Evolutionary conservation across 1,284 basidiomycete genomes (phyloP).

Genomic region (Ustilago xerochloae): DNA sequence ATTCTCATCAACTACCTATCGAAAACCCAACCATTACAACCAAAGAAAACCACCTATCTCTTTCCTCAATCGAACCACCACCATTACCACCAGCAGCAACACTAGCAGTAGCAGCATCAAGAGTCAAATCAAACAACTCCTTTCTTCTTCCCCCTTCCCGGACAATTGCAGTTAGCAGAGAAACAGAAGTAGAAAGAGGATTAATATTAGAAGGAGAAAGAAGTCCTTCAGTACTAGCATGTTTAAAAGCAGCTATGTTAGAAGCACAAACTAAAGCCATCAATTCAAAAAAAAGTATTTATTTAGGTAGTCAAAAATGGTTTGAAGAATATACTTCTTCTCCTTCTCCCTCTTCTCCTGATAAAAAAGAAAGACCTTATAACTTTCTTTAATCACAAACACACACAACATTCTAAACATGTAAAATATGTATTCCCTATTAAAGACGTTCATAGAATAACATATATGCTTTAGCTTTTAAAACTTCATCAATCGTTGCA

Average conservation of each 20-base stretch:
- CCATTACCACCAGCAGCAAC: no score
- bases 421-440: constrained; percentile 58
- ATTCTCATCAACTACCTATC: background rate
- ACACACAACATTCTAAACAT: background rate
- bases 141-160: background rate
- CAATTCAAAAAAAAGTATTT: constrained; percentile 20
- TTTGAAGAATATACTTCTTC: constrained; percentile 6
- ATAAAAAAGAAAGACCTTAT: constrained; percentile 9
- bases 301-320: constrained; percentile 34
- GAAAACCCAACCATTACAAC: no score
- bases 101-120: no score
- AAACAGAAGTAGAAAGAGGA: constrained; percentile 20
- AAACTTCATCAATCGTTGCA: constrained; percentile 84
- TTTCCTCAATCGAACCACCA: no score
- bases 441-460: constrained; percentile 81
- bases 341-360: background rate
- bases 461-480: constrained; percentile 89
- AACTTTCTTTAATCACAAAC: constrained; percentile 15
- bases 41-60: no score
- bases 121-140: no score
- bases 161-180: background rate
- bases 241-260: constrained; percentile 37
- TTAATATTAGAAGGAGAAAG: constrained; percentile 22
- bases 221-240: constrained; percentile 21
- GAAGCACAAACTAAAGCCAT: constrained; percentile 37